Percentiles rank a stretch among this genome's conserved stretches.
Evolutionary conservation across 2,329 filamentous ascomycete genomes (phyloP).

Genomic region (Colletotrichum simmondsii): DNA sequence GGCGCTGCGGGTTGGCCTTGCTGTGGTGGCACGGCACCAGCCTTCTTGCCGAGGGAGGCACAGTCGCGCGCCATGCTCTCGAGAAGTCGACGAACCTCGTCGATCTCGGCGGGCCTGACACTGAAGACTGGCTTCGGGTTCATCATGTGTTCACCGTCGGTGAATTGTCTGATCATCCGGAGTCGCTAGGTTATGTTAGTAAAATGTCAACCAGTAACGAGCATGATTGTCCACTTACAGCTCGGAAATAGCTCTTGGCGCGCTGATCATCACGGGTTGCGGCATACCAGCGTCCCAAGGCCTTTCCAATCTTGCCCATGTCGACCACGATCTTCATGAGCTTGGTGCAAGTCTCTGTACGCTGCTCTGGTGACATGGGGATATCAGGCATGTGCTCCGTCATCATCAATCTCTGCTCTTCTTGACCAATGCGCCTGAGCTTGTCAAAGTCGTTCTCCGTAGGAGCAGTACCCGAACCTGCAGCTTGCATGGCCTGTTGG

Average conservation of each 20-base stretch:
- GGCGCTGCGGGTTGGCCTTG: constrained; percentile 37
- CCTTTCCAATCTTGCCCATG: constrained; percentile 56
- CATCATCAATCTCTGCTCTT: constrained; percentile 51
- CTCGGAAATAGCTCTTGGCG: constrained; percentile 63
- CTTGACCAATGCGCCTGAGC: constrained; percentile 49
- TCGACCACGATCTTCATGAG: constrained; percentile 53
- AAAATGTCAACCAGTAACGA: background rate
- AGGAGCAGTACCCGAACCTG: constrained; percentile 1
- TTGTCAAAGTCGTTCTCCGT: constrained; percentile 38
- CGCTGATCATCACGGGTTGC: constrained; percentile 60
- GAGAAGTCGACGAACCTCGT: constrained; percentile 58
- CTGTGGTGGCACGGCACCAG: constrained; percentile 15
- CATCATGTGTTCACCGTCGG: constrained; percentile 58
- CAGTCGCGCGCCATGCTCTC: constrained; percentile 64
- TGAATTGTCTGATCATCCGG: constrained; percentile 64
- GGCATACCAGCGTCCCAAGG: constrained; percentile 59
- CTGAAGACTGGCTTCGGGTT: constrained; percentile 61
- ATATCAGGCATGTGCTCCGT: constrained; percentile 58
- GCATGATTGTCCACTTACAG: constrained; percentile 51
- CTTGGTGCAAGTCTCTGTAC: constrained; percentile 55
- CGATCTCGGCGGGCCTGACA: constrained; percentile 62
- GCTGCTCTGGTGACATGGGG: constrained; percentile 56
- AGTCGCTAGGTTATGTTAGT: constrained; percentile 59
- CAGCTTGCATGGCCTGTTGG: constrained; percentile 29
- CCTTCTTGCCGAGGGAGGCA: constrained; percentile 43